Evolutionary conservation across 345 rosid genomes (phyloP).

Genomic region (Citrus reticulata): DNA sequence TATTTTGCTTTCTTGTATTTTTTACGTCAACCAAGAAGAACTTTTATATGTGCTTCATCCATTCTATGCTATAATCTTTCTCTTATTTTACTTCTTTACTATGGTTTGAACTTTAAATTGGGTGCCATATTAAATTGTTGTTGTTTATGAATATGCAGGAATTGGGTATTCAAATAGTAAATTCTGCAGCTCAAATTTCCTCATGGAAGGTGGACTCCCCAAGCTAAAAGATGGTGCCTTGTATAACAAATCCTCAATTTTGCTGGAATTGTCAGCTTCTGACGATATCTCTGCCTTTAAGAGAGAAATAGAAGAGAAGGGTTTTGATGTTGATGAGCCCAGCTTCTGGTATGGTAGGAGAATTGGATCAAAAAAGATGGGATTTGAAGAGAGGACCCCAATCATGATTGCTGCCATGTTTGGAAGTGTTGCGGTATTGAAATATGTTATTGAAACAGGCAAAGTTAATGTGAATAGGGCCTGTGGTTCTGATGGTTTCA

Average conservation of each 20-base stretch:
- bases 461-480: conserved; percentile 56
- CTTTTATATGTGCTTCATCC: neutral
- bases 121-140: neutral
- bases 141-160: conserved; percentile 42
- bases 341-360: conserved; percentile 79
- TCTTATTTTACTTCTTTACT: neutral
- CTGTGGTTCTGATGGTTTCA: conserved; percentile 68
- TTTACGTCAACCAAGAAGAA: neutral
- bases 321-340: conserved; percentile 43
- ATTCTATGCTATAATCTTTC: neutral
- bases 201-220: conserved; percentile 45
- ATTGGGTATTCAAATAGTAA: conserved; percentile 36
- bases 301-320: conserved; percentile 47
- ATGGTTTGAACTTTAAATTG: neutral
- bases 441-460: conserved; percentile 49
- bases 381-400: conserved; percentile 76
- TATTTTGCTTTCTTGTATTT: neutral
- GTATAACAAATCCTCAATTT: conserved; percentile 32
- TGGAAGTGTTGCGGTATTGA: conserved; percentile 59
- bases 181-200: conserved; percentile 26
- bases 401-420: conserved; percentile 82
- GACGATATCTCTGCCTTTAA: conserved; percentile 56
- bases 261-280: conserved; percentile 78
- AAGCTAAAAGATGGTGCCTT: conserved; percentile 25
- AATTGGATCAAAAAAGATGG: conserved; percentile 80